Percentiles rank a stretch among this genome's conserved stretches.
Conservation (phyloP, 768 basidiomycete species). For the Astraeus odoratus region DNA sequence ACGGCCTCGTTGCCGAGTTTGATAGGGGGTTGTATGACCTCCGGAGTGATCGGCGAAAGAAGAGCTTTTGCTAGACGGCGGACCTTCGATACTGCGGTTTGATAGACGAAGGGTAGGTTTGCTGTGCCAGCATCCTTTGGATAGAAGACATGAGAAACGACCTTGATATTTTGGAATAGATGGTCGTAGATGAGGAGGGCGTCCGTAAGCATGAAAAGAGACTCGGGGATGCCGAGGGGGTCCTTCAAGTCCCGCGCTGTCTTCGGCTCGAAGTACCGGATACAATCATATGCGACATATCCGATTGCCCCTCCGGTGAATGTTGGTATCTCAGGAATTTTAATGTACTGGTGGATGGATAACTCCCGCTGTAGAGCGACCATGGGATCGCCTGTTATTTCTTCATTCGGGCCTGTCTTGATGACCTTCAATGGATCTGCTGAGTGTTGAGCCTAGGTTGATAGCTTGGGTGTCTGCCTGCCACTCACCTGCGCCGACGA, state of each 20-base stretch:
- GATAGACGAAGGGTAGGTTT: constrained; percentile 80
- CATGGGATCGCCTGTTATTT: constrained; percentile 84
- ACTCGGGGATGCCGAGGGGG: constrained; percentile 83
- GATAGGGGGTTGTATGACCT: constrained; percentile 59
- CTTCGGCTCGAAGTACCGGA: constrained; percentile 95
- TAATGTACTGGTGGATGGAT: constrained; percentile 79
- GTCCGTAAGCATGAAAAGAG: constrained; percentile 94
- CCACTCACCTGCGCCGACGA: constrained; percentile 85
- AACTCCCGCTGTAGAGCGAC: constrained; percentile 79
- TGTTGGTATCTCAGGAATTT: constrained; percentile 85
- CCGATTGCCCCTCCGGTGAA: constrained; percentile 98
- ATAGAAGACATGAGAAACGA: constrained; percentile 93
- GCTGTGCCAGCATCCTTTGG: constrained; percentile 59
- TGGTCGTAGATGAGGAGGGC: constrained; percentile 96
- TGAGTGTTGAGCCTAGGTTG: not conserved
- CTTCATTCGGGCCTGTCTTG: constrained; percentile 80
- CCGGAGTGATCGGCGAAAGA: constrained; percentile 44
- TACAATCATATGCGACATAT: constrained; percentile 94
- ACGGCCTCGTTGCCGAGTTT: constrained; percentile 60
- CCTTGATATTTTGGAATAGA: constrained; percentile 88
- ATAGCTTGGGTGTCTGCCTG: not conserved
- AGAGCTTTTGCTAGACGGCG: constrained; percentile 73
- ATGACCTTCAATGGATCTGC: constrained; percentile 91
- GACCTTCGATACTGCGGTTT: constrained; percentile 78
- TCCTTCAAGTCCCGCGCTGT: constrained; percentile 73